Evolutionary conservation across 345 rosid genomes (phyloP), one percentile per base, ranked within the genome.

Genomic region (Dipteronia sinensis): DNA sequence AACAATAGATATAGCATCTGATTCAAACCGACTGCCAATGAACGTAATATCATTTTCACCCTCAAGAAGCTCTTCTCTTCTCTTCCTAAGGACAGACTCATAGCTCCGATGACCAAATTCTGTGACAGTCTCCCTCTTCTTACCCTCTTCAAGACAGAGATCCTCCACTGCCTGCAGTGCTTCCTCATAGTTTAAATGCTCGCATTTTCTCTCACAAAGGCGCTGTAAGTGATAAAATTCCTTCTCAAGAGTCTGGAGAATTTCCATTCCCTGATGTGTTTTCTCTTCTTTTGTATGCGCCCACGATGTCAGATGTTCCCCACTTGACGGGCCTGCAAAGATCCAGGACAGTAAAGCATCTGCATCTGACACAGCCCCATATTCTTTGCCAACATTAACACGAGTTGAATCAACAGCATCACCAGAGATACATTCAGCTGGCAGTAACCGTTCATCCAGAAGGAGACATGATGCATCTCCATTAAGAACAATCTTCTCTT

Each of bases 141-240:
- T 89, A 72, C 90, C 88, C 89, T 92, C 97, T 82, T 94, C 92
- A 77, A 90, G 88, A 80, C 97, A 91, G 55, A 90, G 92, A 83
- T 87, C 90, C 85, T 96, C 97, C 76, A 94, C 79, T 67, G 87
- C 83, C 85, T 92, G 98, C 91, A 96, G 81, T 53, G 94, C 93
- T 84, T 89, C 95, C 84, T 92, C 94, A 47, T 90, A 92, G 85
- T 89, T 90, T 80, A 96, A 79, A 79, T 87, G 94, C 72, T 90
- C 91, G 76, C 86, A 85, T 85, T 96, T 96, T 77, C 92, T 89
- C 85, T 94, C 97, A 64, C 95, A 92, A 44, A 96, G 89, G 84
- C 80, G 88, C 87, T 92, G 92, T 72, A 96, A 86, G 78, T 88
- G 87, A 87, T 78, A 77, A 83, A 88, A 86, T 78, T 94, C 99